Base-by-base conservation (phyloP, 345 rosid species). In the Carallia brachiata region DNA sequence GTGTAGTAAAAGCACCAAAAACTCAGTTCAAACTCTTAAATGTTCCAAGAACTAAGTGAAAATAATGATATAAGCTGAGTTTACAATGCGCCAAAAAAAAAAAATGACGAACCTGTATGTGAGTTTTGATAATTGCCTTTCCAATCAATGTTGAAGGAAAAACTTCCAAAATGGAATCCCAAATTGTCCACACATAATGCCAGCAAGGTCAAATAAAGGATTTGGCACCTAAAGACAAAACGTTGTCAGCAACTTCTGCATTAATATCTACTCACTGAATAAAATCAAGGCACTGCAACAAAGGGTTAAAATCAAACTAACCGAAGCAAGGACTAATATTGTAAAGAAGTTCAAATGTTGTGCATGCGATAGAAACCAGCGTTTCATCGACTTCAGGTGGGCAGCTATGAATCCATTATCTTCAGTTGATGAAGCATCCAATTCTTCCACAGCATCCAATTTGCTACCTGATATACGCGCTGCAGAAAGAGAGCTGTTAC, bases 121-220 rank as follows among this genome's bases (percentile, higher is more conserved):
- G 98, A 77, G 99, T 89, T 79, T 95, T 95, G 65, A 95, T 82
- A 28, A 92, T 66, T 19, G 99, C 99, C 80, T 95, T 95, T 65
- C 99, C 99, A 55, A 92, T 76, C 80, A 95, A 72, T 40, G 99
- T 95, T 37, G 99, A 87, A 90, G 70, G 70, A 92, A 92, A 71
- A 95, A 95, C 71, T 89, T 82, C 97, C 96, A 90, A 76, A 95
- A 95, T 7, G 96, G 86, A 69, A 95, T 73, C 68, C 97, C 99
- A 65, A 95, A 88, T 77, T 95, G 99, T 70, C 99, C 99, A 44
- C 99, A 95, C 98, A 95, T 90, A 44, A 95, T 95, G 79, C 99
- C 99, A 71, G 99, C 99, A 30, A 95, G 99, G 79, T 95, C 99
- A 77, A 95, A 95, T 48, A 95, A 82, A 70, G 99, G 99, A 84